Evolutionary conservation across 2,329 filamentous ascomycete genomes (phyloP), one percentile per base, ranked within the genome.

Genomic region (Grosmannia penicillata): DNA sequence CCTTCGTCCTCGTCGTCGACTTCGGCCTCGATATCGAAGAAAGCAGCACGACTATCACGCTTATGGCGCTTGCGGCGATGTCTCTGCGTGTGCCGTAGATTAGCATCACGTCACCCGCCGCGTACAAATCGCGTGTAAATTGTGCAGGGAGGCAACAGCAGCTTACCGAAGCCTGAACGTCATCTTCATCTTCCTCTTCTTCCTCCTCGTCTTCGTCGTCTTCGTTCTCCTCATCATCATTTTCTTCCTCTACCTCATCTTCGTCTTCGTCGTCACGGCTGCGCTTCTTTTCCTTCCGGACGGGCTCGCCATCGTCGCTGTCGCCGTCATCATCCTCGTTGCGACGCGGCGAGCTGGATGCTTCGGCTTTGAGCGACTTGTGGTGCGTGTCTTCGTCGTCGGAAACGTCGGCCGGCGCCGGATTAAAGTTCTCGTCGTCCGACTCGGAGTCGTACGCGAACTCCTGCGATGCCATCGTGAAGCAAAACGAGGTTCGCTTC

Each of bases 11-110:
- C 86, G 46, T 93, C 91, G 53, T 96, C 91, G 49, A 98, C 91
- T 62, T 95, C 91, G 56, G 91, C 91, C 68, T 98, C 91, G 53
- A 89, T 84, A 75, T 98, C 91, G 62, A 98, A 78, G 74, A 95
- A 95, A 52, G 81, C 78, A 50, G 84, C 83, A 46, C 84, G 75
- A 47, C 72, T 72, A 47, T 82, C 76, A 37, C 54, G 54, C 56
- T 75, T 75, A 56, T 78, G 79, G 41, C 87, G 82, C 60, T 96
- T 96, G 50, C 81, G 74, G 40, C 83, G 82, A 53, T 84, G 71
- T 41, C 68, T 63, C 71, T 75, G 29, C 17, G 13, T 13, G 4
- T n/a, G 9, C 10, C 34, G 37, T 27, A 40, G 37, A 18, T 21
- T 17, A 8, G 7, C 6, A 21, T 24, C 15, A 2, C 25, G 25